Evolutionary conservation across 2,329 filamentous ascomycete species (phyloP).

Genomic region (Pseudogymnoascus sp.): DNA sequence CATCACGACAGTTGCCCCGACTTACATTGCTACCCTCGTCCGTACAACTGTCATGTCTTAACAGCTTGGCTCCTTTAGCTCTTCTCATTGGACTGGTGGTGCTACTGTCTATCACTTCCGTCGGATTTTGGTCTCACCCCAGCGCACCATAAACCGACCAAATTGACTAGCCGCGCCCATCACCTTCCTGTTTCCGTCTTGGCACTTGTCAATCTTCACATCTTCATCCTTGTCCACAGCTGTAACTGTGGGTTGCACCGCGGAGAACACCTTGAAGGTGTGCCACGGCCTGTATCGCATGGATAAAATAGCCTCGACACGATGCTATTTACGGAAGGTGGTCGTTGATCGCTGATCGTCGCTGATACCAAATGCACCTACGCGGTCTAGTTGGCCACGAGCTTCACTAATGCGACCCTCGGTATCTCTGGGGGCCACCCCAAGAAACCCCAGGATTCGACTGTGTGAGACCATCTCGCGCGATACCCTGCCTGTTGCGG

Average conservation of each 20-base stretch:
- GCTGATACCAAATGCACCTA: neutral
- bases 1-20: neutral
- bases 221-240: neutral
- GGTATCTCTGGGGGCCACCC: neutral
- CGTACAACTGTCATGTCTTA: neutral
- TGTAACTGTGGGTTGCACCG: neutral
- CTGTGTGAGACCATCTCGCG: neutral
- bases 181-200: constrained; percentile 9
- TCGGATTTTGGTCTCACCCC: neutral
- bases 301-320: neutral
- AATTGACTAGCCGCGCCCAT: neutral
- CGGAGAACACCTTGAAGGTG: neutral
- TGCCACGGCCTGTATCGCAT: neutral
- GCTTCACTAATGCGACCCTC: neutral
- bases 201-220: neutral
- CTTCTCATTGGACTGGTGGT: neutral
- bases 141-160: neutral
- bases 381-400: neutral
- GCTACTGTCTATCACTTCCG: neutral
- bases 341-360: neutral
- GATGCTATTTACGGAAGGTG: constrained; percentile 1
- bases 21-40: neutral
- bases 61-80: neutral
- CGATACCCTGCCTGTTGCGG: neutral
- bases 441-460: neutral